These are phyloP conservation scores for Emydomyces testavorans DNA, from an alignment of 2,329 filamentous ascomycete species.

Conservation along the genomic window DNA sequence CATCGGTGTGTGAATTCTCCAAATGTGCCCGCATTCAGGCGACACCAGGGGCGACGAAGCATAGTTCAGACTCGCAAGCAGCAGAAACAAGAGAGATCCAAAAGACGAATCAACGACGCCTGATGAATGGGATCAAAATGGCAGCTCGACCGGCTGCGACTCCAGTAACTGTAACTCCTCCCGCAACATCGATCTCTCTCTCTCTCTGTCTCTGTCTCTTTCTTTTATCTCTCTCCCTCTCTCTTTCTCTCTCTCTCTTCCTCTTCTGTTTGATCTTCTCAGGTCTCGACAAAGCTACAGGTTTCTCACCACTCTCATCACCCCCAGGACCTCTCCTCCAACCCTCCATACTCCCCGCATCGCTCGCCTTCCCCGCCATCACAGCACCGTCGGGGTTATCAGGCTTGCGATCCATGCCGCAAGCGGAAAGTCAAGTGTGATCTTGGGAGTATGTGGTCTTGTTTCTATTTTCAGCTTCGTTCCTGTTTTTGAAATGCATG, in stretches of 20 bases:
- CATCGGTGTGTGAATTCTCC: slow-evolving; percentile 6
- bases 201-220: slow-evolving; percentile 1
- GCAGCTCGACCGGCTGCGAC: slow-evolving; percentile 9
- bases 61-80: neutral
- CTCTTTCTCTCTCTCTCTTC: neutral
- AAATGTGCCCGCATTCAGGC: slow-evolving; percentile 9
- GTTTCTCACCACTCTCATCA: slow-evolving; percentile 6
- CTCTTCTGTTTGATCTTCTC: neutral
- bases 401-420: slow-evolving; percentile 40
- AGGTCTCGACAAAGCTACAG: neutral
- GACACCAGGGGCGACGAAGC: neutral
- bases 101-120: too few species aligned
- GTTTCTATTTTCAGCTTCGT: neutral
- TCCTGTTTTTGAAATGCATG: neutral
- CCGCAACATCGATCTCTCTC: neutral
- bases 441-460: slow-evolving; percentile 33
- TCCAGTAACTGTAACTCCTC: slow-evolving; percentile 2
- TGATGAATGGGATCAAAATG: slow-evolving; percentile 13
- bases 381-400: slow-evolving; percentile 39
- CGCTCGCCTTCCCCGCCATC: slow-evolving; percentile 27
- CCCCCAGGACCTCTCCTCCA: slow-evolving; percentile 18
- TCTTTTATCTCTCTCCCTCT: neutral
- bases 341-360: slow-evolving; percentile 22
- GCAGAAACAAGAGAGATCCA: too few species aligned
- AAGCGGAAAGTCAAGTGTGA: slow-evolving; percentile 42